Evolutionary conservation across 1,284 basidiomycete genomes (phyloP).

Genomic region (Ceratobasidium sp.): DNA sequence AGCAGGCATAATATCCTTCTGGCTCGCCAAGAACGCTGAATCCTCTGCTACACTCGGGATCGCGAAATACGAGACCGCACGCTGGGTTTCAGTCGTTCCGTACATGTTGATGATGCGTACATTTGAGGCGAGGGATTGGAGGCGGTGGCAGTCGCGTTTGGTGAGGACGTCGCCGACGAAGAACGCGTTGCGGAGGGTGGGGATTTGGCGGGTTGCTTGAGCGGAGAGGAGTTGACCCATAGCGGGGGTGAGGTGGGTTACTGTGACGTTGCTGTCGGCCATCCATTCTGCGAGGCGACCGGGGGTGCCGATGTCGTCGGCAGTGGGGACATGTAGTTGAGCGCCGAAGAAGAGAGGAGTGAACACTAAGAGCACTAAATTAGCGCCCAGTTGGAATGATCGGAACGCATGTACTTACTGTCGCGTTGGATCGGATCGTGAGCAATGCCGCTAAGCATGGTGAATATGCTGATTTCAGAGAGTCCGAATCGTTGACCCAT

Average conservation of each 20-base stretch:
- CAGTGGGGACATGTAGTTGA: constrained; percentile 94
- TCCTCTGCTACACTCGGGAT: constrained; percentile 90
- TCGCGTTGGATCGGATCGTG: constrained; percentile 99
- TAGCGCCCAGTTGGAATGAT: constrained; percentile 13
- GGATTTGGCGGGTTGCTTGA: constrained; percentile 91
- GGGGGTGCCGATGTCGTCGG: constrained; percentile 97
- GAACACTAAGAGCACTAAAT: constrained; percentile 76
- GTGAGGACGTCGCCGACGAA: constrained; percentile 99
- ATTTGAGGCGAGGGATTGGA: constrained; percentile 94
- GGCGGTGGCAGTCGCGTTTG: constrained; percentile 96
- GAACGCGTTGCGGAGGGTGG: constrained; percentile 91
- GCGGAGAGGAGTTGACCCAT: constrained; percentile 99
- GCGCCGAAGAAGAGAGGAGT: constrained; percentile 99
- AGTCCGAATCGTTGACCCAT: constrained; percentile 94
- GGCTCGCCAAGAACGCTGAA: constrained; percentile 90
- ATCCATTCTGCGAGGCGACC: constrained; percentile 99
- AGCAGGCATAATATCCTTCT: constrained; percentile 99
- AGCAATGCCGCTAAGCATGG: constrained; percentile 99
- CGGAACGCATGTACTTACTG: constrained; percentile 71
- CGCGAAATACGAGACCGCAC: constrained; percentile 97
- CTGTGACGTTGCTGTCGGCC: constrained; percentile 89
- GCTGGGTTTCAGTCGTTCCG: constrained; percentile 99
- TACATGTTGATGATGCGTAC: constrained; percentile 99
- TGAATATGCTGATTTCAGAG: constrained; percentile 85
- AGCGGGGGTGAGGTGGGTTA: constrained; percentile 97